phyloP scores from a whole-genome alignment of 2,329 filamentous ascomycete species.

The Arthrobotrys megalospora region DNA sequence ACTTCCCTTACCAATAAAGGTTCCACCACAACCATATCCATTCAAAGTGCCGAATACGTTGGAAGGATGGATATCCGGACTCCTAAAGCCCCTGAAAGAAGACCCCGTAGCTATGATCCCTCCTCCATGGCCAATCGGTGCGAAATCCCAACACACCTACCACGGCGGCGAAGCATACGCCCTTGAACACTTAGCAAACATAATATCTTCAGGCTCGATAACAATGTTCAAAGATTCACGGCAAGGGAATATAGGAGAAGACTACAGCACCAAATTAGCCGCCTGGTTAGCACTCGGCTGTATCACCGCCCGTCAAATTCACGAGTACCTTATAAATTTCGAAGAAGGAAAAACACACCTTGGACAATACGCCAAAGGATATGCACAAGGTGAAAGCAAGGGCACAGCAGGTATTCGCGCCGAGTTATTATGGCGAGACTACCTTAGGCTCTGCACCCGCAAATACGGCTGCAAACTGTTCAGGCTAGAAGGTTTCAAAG shows the following conservation, averaged over 20 bases:
- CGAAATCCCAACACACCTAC: conserved; percentile 77
- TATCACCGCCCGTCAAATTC: conserved; percentile 80
- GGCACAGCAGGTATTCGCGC: conserved; percentile 80
- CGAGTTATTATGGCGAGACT: conserved; percentile 84
- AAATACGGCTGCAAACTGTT: conserved; percentile 80
- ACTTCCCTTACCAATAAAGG: conserved; percentile 73
- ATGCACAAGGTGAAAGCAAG: conserved; percentile 79
- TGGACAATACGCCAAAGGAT: conserved; percentile 71
- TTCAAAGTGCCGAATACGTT: conserved; percentile 76
- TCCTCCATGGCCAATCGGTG: conserved; percentile 70
- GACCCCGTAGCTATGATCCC: conserved; percentile 68
- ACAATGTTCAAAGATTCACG: conserved; percentile 78
- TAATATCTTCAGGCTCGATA: conserved; percentile 76
- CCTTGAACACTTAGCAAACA: conserved; percentile 73
- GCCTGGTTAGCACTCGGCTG: conserved; percentile 81
- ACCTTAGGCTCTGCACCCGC: conserved; percentile 81
- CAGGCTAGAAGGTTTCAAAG: conserved; percentile 75
- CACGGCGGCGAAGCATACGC: conserved; percentile 77
- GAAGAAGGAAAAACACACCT: conserved; percentile 73
- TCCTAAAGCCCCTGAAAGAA: conserved; percentile 74
- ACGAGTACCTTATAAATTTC: conserved; percentile 77
- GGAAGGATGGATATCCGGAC: conserved; percentile 71
- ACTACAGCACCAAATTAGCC: conserved; percentile 83
- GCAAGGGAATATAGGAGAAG: conserved; percentile 78
- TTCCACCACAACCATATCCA: conserved; percentile 75